These are phyloP conservation scores for Penicillium freii DNA, from an alignment of 2,329 filamentous ascomycete species.

Conservation along the genomic window DNA sequence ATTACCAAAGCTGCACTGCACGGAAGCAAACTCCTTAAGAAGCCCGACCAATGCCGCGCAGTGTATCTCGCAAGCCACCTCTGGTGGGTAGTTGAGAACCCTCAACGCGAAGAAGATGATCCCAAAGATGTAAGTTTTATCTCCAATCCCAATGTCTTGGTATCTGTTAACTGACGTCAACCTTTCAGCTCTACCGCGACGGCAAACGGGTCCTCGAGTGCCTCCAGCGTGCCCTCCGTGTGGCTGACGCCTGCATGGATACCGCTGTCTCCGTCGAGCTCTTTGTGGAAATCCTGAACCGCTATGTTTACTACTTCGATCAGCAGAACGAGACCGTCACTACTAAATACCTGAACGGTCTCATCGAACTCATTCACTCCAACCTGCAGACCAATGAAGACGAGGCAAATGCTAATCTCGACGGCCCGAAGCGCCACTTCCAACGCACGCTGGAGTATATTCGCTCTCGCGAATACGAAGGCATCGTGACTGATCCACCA, in stretches of 20 bases:
- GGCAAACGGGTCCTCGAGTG: slow-evolving; percentile 97
- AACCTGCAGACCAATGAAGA: slow-evolving; percentile 81
- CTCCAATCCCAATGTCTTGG: slow-evolving; percentile 17
- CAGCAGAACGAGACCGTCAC: slow-evolving; percentile 98
- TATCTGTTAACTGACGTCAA: slow-evolving; percentile 7
- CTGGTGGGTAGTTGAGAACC: slow-evolving; percentile 93
- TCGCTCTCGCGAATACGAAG: slow-evolving; percentile 84
- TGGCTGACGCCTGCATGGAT: slow-evolving; percentile 99
- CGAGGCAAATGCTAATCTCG: slow-evolving; percentile 66
- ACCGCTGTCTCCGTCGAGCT: slow-evolving; percentile 94
- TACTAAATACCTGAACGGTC: slow-evolving; percentile 94
- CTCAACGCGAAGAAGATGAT: slow-evolving; percentile 74
- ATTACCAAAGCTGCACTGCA: slow-evolving; percentile 98
- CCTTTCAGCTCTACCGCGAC: slow-evolving; percentile 79
- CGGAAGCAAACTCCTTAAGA: slow-evolving; percentile 93
- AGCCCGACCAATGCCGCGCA: slow-evolving; percentile 94
- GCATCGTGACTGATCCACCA: slow-evolving; percentile 69
- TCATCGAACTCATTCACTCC: slow-evolving; percentile 97
- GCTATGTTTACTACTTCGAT: slow-evolving; percentile 99
- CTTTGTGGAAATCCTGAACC: slow-evolving; percentile 96
- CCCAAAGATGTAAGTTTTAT: slow-evolving; percentile 65
- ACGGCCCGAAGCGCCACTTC: slow-evolving; percentile 91
- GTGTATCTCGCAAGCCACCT: slow-evolving; percentile 95
- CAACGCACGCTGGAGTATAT: slow-evolving; percentile 94
- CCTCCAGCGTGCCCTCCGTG: slow-evolving; percentile 87